Conservation (phyloP, 139 green algal species). For the Tetradesmus lagerheimii region DNA sequence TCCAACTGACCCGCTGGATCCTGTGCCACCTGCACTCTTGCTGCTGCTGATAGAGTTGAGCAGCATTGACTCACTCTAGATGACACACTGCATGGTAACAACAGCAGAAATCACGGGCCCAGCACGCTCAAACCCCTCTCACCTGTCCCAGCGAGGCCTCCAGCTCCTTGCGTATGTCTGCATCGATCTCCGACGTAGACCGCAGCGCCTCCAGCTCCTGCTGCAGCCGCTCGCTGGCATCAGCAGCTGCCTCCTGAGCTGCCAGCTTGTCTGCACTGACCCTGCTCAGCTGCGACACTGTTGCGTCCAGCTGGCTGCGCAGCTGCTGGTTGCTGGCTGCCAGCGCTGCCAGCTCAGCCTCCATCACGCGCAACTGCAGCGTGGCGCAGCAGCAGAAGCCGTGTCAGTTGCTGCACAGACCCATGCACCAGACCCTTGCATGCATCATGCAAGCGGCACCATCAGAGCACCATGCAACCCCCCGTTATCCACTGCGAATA, state of each 20-base stretch:
- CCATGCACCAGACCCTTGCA: neutral
- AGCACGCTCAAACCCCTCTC: too few species aligned
- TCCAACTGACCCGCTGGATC: too few species aligned
- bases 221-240: neutral
- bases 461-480: too few species aligned
- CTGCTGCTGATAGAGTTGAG: too few species aligned
- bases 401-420: neutral
- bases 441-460: neutral
- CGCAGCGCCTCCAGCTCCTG: constrained; percentile 31
- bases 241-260: constrained; percentile 27
- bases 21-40: too few species aligned
- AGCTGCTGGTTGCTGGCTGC: constrained; percentile 42
- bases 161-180: constrained; percentile 4
- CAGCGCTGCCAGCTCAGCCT: constrained; percentile 21
- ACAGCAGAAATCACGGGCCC: too few species aligned
- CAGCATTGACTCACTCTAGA: too few species aligned
- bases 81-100: too few species aligned
- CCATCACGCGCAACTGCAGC: constrained; percentile 34
- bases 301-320: constrained; percentile 23
- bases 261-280: neutral
- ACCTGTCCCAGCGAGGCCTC: neutral
- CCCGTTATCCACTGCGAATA: too few species aligned
- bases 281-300: neutral
- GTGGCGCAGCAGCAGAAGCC: neutral
- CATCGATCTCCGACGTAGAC: constrained; percentile 16